phyloP scores from a whole-genome alignment of 2,329 filamentous ascomycete genomes.

The Whalleya microplaca region DNA sequence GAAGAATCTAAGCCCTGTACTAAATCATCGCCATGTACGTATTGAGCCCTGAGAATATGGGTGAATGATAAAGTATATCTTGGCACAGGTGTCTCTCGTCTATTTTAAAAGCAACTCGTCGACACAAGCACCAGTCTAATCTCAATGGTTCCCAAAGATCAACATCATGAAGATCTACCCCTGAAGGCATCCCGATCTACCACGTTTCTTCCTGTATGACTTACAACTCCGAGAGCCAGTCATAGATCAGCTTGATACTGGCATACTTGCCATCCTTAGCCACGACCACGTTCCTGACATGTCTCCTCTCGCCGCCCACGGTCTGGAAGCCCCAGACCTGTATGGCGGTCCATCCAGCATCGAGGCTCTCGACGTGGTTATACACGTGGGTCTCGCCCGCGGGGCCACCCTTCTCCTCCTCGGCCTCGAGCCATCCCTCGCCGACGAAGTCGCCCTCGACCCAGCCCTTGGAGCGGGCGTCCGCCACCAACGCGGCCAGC shows the following conservation, averaged over 20 bases:
- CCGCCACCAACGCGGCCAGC: constrained; percentile 58
- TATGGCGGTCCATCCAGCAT: constrained; percentile 56
- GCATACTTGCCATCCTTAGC: constrained; percentile 49
- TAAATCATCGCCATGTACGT: neutral
- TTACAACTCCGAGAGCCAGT: constrained; percentile 45
- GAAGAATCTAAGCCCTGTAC: neutral
- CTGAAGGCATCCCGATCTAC: neutral
- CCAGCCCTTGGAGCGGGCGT: constrained; percentile 53
- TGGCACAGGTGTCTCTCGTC: too few relatives aligned
- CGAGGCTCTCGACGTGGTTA: constrained; percentile 60
- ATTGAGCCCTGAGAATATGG: too few relatives aligned
- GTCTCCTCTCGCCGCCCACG: constrained; percentile 54
- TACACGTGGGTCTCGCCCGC: constrained; percentile 67
- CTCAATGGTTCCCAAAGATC: too few relatives aligned
- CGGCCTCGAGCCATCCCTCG: constrained; percentile 62
- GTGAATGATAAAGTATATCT: too few relatives aligned
- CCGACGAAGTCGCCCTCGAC: constrained; percentile 60
- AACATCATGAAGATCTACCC: neutral
- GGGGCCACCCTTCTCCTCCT: constrained; percentile 52
- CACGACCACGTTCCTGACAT: constrained; percentile 57
- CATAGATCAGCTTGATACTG: constrained; percentile 59
- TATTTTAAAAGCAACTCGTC: too few relatives aligned
- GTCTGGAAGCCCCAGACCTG: constrained; percentile 66
- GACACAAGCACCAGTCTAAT: too few relatives aligned
- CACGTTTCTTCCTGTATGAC: too few relatives aligned